phyloP scores from a whole-genome alignment of 1,284 basidiomycete species.

The Apiotrichum mycotoxinovorans region DNA sequence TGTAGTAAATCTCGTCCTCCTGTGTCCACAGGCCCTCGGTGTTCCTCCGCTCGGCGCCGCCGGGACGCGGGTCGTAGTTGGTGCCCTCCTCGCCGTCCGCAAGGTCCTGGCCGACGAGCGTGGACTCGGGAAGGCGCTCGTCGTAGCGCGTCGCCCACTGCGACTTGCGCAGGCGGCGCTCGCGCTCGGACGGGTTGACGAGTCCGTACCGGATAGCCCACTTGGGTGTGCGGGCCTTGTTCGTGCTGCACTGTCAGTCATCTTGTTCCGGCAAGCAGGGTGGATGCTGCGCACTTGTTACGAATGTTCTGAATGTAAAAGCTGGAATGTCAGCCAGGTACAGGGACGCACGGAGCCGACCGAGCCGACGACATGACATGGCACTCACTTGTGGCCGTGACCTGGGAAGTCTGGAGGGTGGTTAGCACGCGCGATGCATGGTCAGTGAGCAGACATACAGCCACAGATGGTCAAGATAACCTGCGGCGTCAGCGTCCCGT shows the following conservation, averaged over 20 bases:
- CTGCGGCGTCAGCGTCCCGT: conserved; percentile 3
- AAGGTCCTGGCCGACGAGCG: conserved; percentile 65
- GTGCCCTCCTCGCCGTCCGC: conserved; percentile 68
- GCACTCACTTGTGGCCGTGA: conserved; percentile 51
- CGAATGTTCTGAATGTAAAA: conserved; percentile 94
- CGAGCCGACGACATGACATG: no score
- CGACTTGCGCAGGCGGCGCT: conserved; percentile 70
- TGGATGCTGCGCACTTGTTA: conserved; percentile 60
- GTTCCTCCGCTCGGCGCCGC: conserved; percentile 24
- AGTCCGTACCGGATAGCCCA: conserved; percentile 83
- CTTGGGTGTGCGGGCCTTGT: conserved; percentile 81
- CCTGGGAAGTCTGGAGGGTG: conserved; percentile 45
- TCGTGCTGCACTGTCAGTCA: conserved; percentile 56
- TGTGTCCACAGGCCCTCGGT: conserved; percentile 45
- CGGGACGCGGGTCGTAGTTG: conserved; percentile 41
- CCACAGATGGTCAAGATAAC: conserved; percentile 77
- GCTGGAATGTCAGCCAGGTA: conserved; percentile 54
- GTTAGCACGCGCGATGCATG: neutral
- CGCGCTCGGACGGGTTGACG: conserved; percentile 69
- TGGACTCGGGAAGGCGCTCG: conserved; percentile 70
- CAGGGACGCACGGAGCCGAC: neutral
- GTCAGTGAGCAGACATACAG: conserved; percentile 57
- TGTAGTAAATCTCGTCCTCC: conserved; percentile 48
- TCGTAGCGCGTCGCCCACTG: conserved; percentile 85
- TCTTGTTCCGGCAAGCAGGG: neutral